Conservation (phyloP, 169 alveolate genomes). For the Plasmodium inui region DNA sequence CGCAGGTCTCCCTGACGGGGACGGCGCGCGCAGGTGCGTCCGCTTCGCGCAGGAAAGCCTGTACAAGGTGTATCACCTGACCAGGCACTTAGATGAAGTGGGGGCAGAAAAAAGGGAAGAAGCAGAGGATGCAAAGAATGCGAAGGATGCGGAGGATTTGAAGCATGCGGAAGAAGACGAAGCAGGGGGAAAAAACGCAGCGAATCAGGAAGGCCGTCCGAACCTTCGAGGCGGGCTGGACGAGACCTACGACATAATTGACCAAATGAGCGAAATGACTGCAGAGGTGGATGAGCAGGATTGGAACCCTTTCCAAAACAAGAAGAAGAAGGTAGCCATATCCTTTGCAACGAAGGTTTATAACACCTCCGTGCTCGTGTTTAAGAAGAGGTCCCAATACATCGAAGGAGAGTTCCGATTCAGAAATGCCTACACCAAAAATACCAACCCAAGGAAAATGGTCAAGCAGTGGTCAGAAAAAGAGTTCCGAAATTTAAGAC, state of each 20-base stretch:
- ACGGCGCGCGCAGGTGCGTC: neutral
- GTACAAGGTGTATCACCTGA: constrained; percentile 4
- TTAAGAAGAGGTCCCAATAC: constrained; percentile 98
- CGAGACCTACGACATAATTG: constrained; percentile 44
- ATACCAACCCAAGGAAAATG: constrained; percentile 99
- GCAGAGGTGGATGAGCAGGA: constrained; percentile 75
- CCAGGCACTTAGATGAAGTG: neutral
- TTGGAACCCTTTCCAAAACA: neutral
- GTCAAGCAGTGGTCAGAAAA: constrained; percentile 99
- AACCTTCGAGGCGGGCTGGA: neutral
- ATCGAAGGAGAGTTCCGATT: constrained; percentile 99
- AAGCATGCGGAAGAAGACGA: neutral
- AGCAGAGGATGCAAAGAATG: constrained; percentile 14
- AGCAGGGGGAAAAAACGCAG: constrained; percentile 9
- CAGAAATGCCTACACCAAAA: constrained; percentile 94
- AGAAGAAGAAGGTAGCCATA: constrained; percentile 47
- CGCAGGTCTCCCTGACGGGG: neutral
- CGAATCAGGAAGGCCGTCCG: neutral
- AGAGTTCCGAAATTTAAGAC: constrained; percentile 96
- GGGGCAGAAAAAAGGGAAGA: constrained; percentile 2
- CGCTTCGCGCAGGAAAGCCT: constrained; percentile 3
- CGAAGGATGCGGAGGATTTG: neutral
- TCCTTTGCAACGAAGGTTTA: constrained; percentile 98
- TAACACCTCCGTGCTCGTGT: constrained; percentile 97
- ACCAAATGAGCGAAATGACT: constrained; percentile 17